phyloP scores from a whole-genome alignment of 164 flowering plant genomes.

The Dillenia suffruticosa region DNA sequence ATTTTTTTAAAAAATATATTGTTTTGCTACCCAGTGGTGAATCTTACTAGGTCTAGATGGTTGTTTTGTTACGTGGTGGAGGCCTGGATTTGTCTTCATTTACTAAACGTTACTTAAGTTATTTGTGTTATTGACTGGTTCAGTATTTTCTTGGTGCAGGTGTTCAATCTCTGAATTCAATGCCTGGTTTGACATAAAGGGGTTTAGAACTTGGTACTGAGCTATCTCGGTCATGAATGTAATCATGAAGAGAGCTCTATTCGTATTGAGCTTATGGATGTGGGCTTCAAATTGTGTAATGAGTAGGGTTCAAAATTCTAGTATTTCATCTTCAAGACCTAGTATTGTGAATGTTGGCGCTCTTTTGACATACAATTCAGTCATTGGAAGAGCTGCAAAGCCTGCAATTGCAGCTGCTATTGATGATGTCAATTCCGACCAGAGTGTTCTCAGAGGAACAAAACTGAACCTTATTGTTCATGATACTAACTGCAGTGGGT shows the following conservation, averaged over 20 bases:
- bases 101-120: no score
- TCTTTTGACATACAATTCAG: constrained; percentile 55
- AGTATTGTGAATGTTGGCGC: constrained; percentile 58
- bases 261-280: constrained; percentile 14
- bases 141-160: no score
- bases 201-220: neutral
- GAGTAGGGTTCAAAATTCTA: constrained; percentile 23
- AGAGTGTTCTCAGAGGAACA: constrained; percentile 45
- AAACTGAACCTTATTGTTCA: constrained; percentile 35
- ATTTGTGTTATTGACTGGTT: no score
- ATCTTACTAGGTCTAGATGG: no score
- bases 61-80: no score
- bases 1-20: no score
- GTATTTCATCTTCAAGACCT: constrained; percentile 27
- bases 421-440: constrained; percentile 68
- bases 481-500: constrained; percentile 76
- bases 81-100: no score
- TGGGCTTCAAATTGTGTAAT: constrained; percentile 21
- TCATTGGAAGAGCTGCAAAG: constrained; percentile 54
- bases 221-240: constrained; percentile 12
- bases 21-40: no score
- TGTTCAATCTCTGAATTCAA: no score
- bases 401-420: constrained; percentile 68
- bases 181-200: neutral
- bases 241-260: constrained; percentile 12